Evolutionary conservation across 306 rosid species (phyloP), one percentile per base, ranked within the genome.

Genomic region (Corylus americana): DNA sequence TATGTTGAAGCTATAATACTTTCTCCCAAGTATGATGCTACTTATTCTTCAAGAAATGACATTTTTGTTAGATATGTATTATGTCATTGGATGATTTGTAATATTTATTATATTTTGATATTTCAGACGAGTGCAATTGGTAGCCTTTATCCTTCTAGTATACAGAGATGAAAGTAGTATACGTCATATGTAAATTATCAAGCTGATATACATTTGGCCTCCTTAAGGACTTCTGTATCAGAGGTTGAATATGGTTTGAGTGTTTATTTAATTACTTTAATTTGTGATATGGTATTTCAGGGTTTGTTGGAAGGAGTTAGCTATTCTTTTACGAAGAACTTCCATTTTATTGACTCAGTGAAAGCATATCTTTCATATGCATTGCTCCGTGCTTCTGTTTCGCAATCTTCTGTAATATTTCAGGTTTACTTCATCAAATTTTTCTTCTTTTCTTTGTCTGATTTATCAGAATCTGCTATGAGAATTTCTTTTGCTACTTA

Each of bases 361-460:
- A 96, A 96, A 90, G 99, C 99, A 54, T 96, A 91, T 87, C 97
- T 96, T 82, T 96, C 99, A 59, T 96, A 96, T 86, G 99, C 97
- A 47, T 81, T 96, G 79, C 79, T 96, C 83, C 92, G 98, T 80
- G 97, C 99, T 87, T 91, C 97, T 81, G 96, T 96, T 85, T 91
- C 98, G 31, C 97, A 92, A 80, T 90, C 97, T 77, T 91, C 96
- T 17, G 84, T 91, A 79, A 96, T 96, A 93, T 96, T 96, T 87
- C 98, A 96, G 99, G 99, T 96, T 82, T 86, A 61, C 64, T 44
- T 57, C 73, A 55, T 54, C 75, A 31, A 44, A 22, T 50, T 8
- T 22, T 72, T 35, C 29, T 73, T 76, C 74, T 74, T 69, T 71
- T 76, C 69, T 37, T 67, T 74, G 51, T 71, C 68, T 3, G 66